phyloP scores from a whole-genome alignment of 129 eudicot genomes.

The Tagetes patula region DNA sequence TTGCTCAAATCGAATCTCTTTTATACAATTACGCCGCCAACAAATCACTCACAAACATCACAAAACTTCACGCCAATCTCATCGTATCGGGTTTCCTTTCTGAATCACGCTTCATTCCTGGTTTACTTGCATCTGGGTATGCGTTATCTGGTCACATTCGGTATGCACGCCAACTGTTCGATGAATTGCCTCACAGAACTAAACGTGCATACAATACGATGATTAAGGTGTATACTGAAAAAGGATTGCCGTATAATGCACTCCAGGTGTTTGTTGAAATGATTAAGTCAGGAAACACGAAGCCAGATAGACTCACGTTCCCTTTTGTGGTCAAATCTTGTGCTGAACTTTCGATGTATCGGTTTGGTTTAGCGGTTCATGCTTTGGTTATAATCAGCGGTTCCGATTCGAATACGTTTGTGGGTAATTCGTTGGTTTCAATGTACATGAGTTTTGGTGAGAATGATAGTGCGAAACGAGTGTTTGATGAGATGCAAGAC shows the following conservation, averaged over 20 bases:
- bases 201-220: constrained; percentile 42
- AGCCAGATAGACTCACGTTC: constrained; percentile 53
- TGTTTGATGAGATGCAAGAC: constrained; percentile 53
- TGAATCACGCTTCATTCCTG: constrained; percentile 42
- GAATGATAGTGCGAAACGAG: constrained; percentile 41
- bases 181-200: constrained; percentile 45
- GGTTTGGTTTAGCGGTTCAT: constrained; percentile 56
- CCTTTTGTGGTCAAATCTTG: constrained; percentile 77
- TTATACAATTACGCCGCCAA: constrained; percentile 46
- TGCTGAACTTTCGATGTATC: constrained; percentile 42
- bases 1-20: constrained; percentile 49
- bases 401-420: constrained; percentile 44
- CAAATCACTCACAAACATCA: constrained; percentile 56
- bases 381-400: constrained; percentile 55
- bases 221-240: constrained; percentile 55
- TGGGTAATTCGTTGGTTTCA: constrained; percentile 74
- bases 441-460: constrained; percentile 82
- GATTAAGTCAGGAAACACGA: constrained; percentile 36
- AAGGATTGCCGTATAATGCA: constrained; percentile 43
- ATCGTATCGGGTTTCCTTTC: constrained; percentile 52
- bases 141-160: constrained; percentile 45
- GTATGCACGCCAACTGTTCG: constrained; percentile 57
- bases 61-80: constrained; percentile 54
- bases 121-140: constrained; percentile 53
- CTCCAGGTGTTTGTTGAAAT: constrained; percentile 60